phyloP scores from a whole-genome alignment of 805 yeast genomes.

The Nakazawaea peltata region DNA sequence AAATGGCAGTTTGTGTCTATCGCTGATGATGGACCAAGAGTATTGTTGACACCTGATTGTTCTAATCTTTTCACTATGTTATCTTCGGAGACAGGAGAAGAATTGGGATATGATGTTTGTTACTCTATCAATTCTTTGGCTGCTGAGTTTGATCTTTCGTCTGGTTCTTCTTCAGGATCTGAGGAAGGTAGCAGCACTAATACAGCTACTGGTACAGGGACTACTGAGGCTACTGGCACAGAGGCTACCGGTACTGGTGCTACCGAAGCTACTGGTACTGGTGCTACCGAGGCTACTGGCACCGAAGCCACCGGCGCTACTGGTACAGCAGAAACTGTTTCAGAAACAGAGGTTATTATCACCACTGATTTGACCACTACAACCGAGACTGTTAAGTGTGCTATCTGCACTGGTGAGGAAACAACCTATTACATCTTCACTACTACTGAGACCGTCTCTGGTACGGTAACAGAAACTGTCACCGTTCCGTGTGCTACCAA shows the following conservation, averaged over 20 bases:
- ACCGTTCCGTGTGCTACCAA: conserved; percentile 9
- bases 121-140: conserved; percentile 4
- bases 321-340: not conserved
- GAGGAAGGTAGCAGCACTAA: too few relatives aligned
- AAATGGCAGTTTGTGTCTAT: conserved; percentile 6
- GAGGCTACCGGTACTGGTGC: not conserved
- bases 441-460: conserved; percentile 3
- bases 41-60: conserved; percentile 10
- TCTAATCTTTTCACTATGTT: conserved; percentile 5
- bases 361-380: conserved; percentile 5
- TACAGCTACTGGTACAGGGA: not conserved
- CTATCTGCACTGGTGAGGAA: conserved; percentile 9
- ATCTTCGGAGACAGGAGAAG: not conserved
- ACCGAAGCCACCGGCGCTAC: not conserved
- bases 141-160: conserved; percentile 3
- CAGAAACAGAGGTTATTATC: conserved; percentile 1
- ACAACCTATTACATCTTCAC: conserved; percentile 8
- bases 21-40: conserved; percentile 3
- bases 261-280: not conserved
- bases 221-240: not conserved
- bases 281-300: not conserved
- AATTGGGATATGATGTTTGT: conserved; percentile 6
- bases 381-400: conserved; percentile 7
- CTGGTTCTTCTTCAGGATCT: not conserved
- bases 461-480: not conserved